phyloP scores from a whole-genome alignment of 148 eudicot genomes.

The Rhododendron ovatum region DNA sequence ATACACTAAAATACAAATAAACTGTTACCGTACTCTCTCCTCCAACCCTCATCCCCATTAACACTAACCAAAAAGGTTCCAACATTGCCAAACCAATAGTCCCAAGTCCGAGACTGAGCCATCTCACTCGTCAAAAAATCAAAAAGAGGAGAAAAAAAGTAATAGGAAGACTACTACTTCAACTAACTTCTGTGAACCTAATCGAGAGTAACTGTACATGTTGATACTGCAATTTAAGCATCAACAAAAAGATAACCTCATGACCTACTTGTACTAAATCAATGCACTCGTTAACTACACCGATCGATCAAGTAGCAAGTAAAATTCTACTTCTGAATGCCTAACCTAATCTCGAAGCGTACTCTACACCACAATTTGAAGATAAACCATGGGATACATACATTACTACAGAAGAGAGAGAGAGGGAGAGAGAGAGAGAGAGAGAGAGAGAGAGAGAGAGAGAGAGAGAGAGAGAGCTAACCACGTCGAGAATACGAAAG shows the following conservation, averaged over 20 bases:
- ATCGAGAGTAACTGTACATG: neutral
- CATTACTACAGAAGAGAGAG: slow-evolving; percentile 2
- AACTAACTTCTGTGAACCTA: neutral
- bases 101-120: neutral
- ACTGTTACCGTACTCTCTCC: neutral
- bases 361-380: neutral
- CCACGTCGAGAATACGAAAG: slow-evolving; percentile 16
- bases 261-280: neutral
- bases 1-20: neutral
- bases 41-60: neutral
- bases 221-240: neutral
- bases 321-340: neutral
- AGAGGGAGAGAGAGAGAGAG: neutral
- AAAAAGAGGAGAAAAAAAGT: neutral
- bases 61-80: neutral
- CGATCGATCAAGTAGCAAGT: neutral
- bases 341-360: neutral
- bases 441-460: too few species aligned
- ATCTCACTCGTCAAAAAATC: neutral
- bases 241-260: neutral
- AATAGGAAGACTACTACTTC: neutral
- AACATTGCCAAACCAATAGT: neutral
- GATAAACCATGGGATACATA: neutral
- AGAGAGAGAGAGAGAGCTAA: slow-evolving; percentile 10
- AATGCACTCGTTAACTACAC: neutral